Evolutionary conservation across 306 rosid genomes (phyloP).

Genomic region (Oxytropis ochrocephala): DNA sequence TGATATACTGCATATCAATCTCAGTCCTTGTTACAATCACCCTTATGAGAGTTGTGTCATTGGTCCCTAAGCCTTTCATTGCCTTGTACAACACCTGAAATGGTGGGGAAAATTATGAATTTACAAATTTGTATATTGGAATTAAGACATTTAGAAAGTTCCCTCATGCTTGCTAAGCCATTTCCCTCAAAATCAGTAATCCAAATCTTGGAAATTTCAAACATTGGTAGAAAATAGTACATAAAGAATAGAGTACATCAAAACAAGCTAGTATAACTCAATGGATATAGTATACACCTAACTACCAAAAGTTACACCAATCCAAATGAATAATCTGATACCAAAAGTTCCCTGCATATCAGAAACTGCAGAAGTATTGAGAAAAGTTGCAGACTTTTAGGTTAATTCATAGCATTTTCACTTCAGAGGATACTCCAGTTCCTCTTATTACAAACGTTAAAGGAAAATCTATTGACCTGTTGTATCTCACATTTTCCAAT

Average conservation of each 20-base stretch:
- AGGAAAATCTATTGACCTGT: too few species aligned
- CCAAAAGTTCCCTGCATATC: background rate
- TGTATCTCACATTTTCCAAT: too few species aligned
- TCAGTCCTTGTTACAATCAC: constrained; percentile 68
- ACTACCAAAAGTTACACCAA: background rate
- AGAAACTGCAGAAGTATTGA: background rate
- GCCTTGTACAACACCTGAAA: constrained; percentile 54
- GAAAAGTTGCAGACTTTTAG: background rate
- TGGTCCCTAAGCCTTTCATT: constrained; percentile 68
- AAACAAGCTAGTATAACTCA: too few species aligned
- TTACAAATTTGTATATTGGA: background rate
- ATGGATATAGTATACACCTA: too few species aligned
- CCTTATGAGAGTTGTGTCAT: constrained; percentile 46
- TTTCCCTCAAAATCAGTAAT: background rate
- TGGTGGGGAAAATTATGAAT: background rate
- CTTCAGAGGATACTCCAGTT: background rate
- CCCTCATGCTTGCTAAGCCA: background rate
- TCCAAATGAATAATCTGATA: background rate
- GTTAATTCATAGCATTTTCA: background rate
- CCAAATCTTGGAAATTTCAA: background rate
- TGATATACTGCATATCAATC: constrained; percentile 67
- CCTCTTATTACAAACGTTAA: background rate
- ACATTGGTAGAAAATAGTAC: background rate
- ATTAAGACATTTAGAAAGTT: background rate
- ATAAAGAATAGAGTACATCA: too few species aligned